A percentile compares a stretch with the other conserved stretches of the same genome.
phyloP scores from a whole-genome alignment of 257 asterid genomes.

The Vinca minor region DNA sequence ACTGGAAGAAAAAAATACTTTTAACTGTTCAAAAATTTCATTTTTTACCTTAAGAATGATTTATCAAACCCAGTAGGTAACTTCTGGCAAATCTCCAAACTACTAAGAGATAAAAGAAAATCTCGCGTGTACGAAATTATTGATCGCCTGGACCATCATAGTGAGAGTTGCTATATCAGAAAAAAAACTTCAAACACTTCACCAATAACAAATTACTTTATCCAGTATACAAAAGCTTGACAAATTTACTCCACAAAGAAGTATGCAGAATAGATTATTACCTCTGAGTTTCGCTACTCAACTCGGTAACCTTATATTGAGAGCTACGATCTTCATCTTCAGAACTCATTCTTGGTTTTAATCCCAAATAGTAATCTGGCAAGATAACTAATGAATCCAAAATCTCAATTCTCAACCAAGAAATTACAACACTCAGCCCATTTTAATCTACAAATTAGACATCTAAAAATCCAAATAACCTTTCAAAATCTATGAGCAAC shows the following conservation, averaged over 20 bases:
- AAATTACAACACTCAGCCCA: slow-evolving; percentile 17
- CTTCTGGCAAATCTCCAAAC: slow-evolving; percentile 65
- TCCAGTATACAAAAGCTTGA: slow-evolving; percentile 7
- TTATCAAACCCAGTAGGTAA: slow-evolving; percentile 55
- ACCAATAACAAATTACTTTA: not conserved
- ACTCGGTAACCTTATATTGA: slow-evolving; percentile 24
- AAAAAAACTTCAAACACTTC: slow-evolving; percentile 9
- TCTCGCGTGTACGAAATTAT: slow-evolving; percentile 52
- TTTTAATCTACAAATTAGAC: slow-evolving; percentile 5
- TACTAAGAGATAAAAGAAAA: slow-evolving; percentile 53
- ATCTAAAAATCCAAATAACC: not conserved
- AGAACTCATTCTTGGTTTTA: slow-evolving; percentile 51
- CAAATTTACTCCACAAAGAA: slow-evolving; percentile 4
- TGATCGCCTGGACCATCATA: slow-evolving; percentile 45
- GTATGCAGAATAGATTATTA: too few relatives aligned
- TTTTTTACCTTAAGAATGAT: slow-evolving; percentile 46
- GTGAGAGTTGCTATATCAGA: slow-evolving; percentile 7
- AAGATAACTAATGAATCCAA: slow-evolving; percentile 21
- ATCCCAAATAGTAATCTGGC: slow-evolving; percentile 11
- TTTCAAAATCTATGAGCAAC: not conserved
- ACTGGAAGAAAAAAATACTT: too few relatives aligned
- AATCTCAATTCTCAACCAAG: too few relatives aligned
- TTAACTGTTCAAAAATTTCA: not conserved
- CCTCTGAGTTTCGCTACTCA: slow-evolving; percentile 26
- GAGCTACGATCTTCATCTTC: slow-evolving; percentile 46